A percentile compares a stretch with the other conserved stretches of the same genome.
phyloP scores from a whole-genome alignment of 2,329 filamentous ascomycete species.

The Botrytis squamosa region DNA sequence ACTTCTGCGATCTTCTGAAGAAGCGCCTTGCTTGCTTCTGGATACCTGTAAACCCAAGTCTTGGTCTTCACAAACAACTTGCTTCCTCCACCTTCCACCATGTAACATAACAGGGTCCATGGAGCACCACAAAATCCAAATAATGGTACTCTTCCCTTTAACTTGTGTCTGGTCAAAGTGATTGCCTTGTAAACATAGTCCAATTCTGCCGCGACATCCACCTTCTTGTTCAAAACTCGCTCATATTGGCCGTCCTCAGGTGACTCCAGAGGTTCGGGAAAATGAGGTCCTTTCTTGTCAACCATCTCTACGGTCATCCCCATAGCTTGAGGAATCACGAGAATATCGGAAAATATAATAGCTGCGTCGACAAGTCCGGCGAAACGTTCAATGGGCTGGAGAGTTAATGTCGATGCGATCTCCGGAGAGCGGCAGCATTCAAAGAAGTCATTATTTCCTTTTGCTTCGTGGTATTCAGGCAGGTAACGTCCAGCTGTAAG shows the following conservation, averaged over 20 bases:
- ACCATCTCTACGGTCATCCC: conserved; percentile 99
- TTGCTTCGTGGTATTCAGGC: conserved; percentile 95
- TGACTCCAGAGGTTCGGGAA: conserved; percentile 76
- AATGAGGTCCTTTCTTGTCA: conserved; percentile 94
- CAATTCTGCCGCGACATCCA: conserved; percentile 82
- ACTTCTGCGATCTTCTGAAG: conserved; percentile 90
- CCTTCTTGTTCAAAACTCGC: conserved; percentile 70
- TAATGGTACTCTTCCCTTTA: conserved; percentile 83
- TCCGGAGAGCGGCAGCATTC: conserved; percentile 93
- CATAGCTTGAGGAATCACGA: conserved; percentile 96
- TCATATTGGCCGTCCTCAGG: conserved; percentile 83
- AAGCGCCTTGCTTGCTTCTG: conserved; percentile 74
- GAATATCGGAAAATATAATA: conserved; percentile 98
- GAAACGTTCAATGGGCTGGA: conserved; percentile 92
- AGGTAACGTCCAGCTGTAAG: conserved; percentile 85
- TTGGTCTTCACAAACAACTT: conserved; percentile 94
- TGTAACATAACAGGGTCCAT: conserved; percentile 97
- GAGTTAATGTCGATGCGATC: conserved; percentile 86
- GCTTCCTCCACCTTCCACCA: conserved; percentile 96
- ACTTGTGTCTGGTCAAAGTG: conserved; percentile 82
- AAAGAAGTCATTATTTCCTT: conserved; percentile 91
- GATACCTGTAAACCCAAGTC: conserved; percentile 93
- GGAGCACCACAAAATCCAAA: conserved; percentile 97
- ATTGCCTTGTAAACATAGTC: conserved; percentile 97
- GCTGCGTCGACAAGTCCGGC: conserved; percentile 89